Percentiles rank a stretch among this genome's conserved stretches.
Evolutionary conservation across 2,329 filamentous ascomycete genomes (phyloP).

Genomic region (Sarocladium strictum): DNA sequence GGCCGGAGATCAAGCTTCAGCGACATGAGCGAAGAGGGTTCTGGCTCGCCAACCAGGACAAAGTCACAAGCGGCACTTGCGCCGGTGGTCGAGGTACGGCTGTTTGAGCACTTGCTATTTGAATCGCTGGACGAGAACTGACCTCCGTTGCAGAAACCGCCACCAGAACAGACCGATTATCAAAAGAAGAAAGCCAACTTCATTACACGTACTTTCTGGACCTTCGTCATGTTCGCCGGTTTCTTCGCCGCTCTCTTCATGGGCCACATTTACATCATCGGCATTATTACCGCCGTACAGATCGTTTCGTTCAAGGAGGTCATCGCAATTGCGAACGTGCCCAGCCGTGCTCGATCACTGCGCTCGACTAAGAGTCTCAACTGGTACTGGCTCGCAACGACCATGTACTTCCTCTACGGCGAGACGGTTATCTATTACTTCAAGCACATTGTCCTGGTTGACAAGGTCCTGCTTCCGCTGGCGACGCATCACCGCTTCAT

Average conservation of each 20-base stretch:
- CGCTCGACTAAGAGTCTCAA: conserved; percentile 94
- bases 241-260: conserved; percentile 93
- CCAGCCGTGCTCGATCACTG: conserved; percentile 82
- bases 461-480: conserved; percentile 85
- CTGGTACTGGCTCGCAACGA: conserved; percentile 98
- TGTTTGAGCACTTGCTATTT: background rate
- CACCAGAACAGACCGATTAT: conserved; percentile 54
- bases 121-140: background rate
- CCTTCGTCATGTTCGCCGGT: conserved; percentile 88
- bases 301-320: conserved; percentile 99
- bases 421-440: conserved; percentile 99
- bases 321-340: conserved; percentile 93
- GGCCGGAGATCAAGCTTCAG: conserved; percentile 66
- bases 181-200: conserved; percentile 99
- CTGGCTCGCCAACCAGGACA: conserved; percentile 27
- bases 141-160: conserved; percentile 32
- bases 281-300: conserved; percentile 86
- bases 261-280: conserved; percentile 95
- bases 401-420: conserved; percentile 98
- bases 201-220: conserved; percentile 95
- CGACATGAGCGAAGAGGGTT: conserved; percentile 55
- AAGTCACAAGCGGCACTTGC: conserved; percentile 23
- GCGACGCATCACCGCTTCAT: conserved; percentile 98
- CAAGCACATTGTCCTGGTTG: conserved; percentile 95
- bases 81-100: conserved; percentile 30